phyloP scores from a whole-genome alignment of 2,329 filamentous ascomycete species.

The Diplodia intermedia region DNA sequence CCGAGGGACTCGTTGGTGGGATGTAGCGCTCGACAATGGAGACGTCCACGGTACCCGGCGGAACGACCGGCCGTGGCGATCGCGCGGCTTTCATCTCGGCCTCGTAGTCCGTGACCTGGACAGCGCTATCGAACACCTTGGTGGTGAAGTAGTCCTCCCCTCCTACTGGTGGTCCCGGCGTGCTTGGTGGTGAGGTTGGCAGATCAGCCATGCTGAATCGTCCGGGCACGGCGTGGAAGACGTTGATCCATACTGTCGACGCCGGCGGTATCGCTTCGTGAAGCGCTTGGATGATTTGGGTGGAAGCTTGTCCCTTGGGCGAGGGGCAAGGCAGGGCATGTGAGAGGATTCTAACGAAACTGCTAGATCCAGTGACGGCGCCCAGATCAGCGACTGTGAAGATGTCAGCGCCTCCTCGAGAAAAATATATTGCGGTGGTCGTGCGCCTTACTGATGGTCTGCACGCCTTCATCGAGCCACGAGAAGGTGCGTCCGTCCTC shows the following conservation, averaged over 20 bases:
- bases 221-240: slow-evolving; percentile 68
- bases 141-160: slow-evolving; percentile 68
- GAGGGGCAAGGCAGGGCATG: slow-evolving; percentile 66
- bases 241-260: slow-evolving; percentile 66
- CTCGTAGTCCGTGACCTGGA: slow-evolving; percentile 65
- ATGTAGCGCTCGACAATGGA: slow-evolving; percentile 70
- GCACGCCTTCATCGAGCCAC: slow-evolving; percentile 44
- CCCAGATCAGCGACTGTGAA: slow-evolving; percentile 43
- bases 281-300: slow-evolving; percentile 61
- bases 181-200: slow-evolving; percentile 67
- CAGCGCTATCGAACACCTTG: slow-evolving; percentile 68
- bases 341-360: slow-evolving; percentile 63
- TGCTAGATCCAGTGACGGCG: slow-evolving; percentile 41
- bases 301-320: slow-evolving; percentile 59
- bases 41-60: slow-evolving; percentile 65
- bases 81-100: slow-evolving; percentile 59
- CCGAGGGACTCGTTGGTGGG: slow-evolving; percentile 65
- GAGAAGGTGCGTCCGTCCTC: slow-evolving; percentile 36
- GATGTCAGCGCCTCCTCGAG: slow-evolving; percentile 24
- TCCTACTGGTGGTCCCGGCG: slow-evolving; percentile 59
- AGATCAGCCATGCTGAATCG: slow-evolving; percentile 68
- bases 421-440: background rate
- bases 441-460: slow-evolving; percentile 43
- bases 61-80: slow-evolving; percentile 64
- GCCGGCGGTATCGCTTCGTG: slow-evolving; percentile 59